A percentile compares a stretch with the other conserved stretches of the same genome.
phyloP scores from a whole-genome alignment of 257 asterid genomes.

The Solanum sitiens region DNA sequence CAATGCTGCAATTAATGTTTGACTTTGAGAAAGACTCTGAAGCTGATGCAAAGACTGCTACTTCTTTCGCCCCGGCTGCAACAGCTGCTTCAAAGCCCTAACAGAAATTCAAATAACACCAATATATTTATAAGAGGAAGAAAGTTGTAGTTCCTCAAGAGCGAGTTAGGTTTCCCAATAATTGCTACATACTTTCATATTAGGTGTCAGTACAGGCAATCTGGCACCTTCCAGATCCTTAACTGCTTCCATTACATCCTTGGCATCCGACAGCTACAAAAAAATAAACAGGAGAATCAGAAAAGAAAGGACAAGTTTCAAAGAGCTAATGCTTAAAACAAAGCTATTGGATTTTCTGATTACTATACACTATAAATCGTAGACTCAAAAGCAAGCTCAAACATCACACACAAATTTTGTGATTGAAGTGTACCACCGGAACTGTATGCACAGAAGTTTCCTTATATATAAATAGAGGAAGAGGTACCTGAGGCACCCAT shows the following conservation, averaged over 20 bases:
- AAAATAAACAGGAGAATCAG: slow-evolving; percentile 1
- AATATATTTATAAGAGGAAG: not conserved
- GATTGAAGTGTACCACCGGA: not conserved
- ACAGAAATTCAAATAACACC: not conserved
- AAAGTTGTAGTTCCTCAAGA: not conserved
- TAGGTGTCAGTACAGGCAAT: slow-evolving; percentile 85
- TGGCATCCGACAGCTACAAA: slow-evolving; percentile 82
- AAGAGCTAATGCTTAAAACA: not conserved
- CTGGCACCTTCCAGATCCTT: slow-evolving; percentile 63
- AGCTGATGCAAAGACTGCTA: slow-evolving; percentile 92
- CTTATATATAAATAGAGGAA: not conserved
- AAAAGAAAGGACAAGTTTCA: not conserved
- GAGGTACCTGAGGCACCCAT: slow-evolving; percentile 95
- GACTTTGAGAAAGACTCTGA: slow-evolving; percentile 91
- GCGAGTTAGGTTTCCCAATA: not conserved
- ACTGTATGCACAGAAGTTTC: not conserved
- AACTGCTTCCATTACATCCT: slow-evolving; percentile 73
- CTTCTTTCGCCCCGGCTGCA: slow-evolving; percentile 94
- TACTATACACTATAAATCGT: not conserved
- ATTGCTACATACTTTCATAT: slow-evolving; percentile 46
- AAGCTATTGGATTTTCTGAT: not conserved
- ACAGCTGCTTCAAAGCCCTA: slow-evolving; percentile 92
- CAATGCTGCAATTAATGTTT: slow-evolving; percentile 84
- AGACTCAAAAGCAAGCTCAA: not conserved
- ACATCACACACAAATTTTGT: not conserved